Percentiles rank a stretch among this genome's conserved stretches.
These are phyloP conservation scores for Hypoxylon lenormandii DNA, from an alignment of 495 filamentous ascomycete genomes.

Conservation along the genomic window DNA sequence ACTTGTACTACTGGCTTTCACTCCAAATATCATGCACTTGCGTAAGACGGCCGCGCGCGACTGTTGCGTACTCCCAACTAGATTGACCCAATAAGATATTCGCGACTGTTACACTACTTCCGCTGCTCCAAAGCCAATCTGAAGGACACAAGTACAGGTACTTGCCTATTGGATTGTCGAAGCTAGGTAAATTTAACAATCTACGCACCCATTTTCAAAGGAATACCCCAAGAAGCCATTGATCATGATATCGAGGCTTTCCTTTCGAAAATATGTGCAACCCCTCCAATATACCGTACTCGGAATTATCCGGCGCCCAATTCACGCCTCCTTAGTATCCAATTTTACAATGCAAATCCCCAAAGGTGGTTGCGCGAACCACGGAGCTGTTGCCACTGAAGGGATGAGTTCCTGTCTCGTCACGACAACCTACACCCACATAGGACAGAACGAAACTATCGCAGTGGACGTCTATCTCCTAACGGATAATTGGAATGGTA, in stretches of 20 bases:
- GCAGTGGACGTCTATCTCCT: slow-evolving; percentile 57
- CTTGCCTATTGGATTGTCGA: too few relatives aligned
- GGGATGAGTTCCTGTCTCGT: slow-evolving; percentile 59
- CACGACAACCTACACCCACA: slow-evolving; percentile 59
- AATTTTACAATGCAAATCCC: slow-evolving; percentile 22
- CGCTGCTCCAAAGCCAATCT: too few relatives aligned
- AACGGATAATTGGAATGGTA: slow-evolving; percentile 56
- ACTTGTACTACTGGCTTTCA: too few relatives aligned
- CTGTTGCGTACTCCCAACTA: too few relatives aligned
- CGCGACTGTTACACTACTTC: too few relatives aligned
- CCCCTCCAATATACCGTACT: slow-evolving; percentile 29
- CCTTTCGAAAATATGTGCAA: slow-evolving; percentile 32
- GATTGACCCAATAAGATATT: too few relatives aligned
- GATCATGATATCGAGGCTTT: not conserved
- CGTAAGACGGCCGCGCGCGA: too few relatives aligned
- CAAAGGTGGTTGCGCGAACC: slow-evolving; percentile 20
- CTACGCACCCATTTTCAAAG: not conserved
- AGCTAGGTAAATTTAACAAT: not conserved
- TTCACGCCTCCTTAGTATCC: slow-evolving; percentile 30
- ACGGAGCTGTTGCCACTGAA: slow-evolving; percentile 21
- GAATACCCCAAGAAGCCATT: not conserved
- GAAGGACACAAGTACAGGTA: too few relatives aligned
- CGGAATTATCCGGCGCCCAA: slow-evolving; percentile 17
- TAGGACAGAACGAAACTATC: slow-evolving; percentile 54
- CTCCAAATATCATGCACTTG: too few relatives aligned